Base-by-base conservation (phyloP, 495 filamentous ascomycete species). In the Aspergillus sclerotiicarbonarius region DNA sequence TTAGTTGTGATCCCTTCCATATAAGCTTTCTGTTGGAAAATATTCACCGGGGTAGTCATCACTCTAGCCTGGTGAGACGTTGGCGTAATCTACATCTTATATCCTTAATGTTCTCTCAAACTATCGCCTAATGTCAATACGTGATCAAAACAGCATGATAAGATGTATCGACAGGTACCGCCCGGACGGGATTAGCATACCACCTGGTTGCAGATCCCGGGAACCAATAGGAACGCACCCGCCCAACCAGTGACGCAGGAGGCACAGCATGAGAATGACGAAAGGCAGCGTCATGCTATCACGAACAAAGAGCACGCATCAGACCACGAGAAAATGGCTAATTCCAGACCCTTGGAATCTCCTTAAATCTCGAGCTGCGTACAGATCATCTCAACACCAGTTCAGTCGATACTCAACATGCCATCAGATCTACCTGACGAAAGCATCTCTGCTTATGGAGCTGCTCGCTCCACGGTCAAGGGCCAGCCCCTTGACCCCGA, bases 391-490 rank as follows among this genome's bases (percentile, higher is more conserved):
- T 37, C 35, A 37, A 8, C 35, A 8, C 35, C 5, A 12, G 10
- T 13, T 6, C 35, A 8, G 10, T 12, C 37, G 37, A 41, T 35
- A 41, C 13, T n/a, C 5, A 6, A 41, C 37, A 41, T 41, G 37
- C 37, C 37, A 6, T 12, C 1, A 13, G 37, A 41, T 15, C n/a
- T n/a, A 41, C 13, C 37, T 13, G 13, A 54, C 13, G 5, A 49
- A 25, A 85, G 76, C 69, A 84, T 88, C 68, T 80, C 79, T 51
- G 74, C 85, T 8, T 88, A 82, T 70, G 86, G 86, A 59, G 66
- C 71, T 19, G 86, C 87, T 66, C 82, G 87, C 49, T 85, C 85
- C 10, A 89, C 86, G 0, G 66, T 89, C 55, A 71, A 80, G 65
- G 77, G 74, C 6, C 69, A 73, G 32, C 84, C 84, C 8, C 78